These are phyloP conservation scores for Moringa oleifera DNA, from an alignment of 345 rosid species.

Conservation along the genomic window DNA sequence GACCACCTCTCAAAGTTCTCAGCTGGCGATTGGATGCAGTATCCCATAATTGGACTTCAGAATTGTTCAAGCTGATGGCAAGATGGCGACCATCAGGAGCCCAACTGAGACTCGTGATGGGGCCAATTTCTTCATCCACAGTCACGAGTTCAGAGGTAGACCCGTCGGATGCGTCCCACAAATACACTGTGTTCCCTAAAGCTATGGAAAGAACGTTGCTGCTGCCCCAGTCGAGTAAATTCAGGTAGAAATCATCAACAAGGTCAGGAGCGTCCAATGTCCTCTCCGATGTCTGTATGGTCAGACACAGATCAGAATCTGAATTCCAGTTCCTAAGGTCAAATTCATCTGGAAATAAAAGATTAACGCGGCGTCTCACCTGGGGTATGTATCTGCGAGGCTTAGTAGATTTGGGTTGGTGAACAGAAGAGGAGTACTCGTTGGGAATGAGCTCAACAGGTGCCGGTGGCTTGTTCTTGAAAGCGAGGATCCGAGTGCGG, in stretches of 20 bases:
- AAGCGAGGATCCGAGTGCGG: slow-evolving; percentile 61
- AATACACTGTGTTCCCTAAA: slow-evolving; percentile 26
- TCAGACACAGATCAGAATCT: too few relatives aligned
- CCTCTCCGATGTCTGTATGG: slow-evolving; percentile 34
- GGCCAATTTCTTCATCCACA: slow-evolving; percentile 39
- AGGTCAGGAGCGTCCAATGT: slow-evolving; percentile 32
- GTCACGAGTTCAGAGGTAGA: slow-evolving; percentile 48
- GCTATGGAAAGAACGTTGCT: slow-evolving; percentile 31
- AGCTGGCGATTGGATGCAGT: slow-evolving; percentile 32
- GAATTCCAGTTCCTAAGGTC: too few relatives aligned
- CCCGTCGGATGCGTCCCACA: slow-evolving; percentile 44
- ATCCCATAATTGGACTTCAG: slow-evolving; percentile 28
- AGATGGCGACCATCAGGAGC: slow-evolving; percentile 28
- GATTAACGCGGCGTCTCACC: too few relatives aligned
- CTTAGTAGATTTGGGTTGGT: slow-evolving; percentile 24
- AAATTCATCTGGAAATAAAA: too few relatives aligned
- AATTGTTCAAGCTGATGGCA: slow-evolving; percentile 34
- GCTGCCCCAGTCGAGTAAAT: slow-evolving; percentile 34
- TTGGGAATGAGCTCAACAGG: slow-evolving; percentile 15
- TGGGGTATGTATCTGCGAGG: slow-evolving; percentile 9
- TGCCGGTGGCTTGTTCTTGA: slow-evolving; percentile 62
- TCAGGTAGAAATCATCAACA: slow-evolving; percentile 30
- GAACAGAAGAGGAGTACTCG: slow-evolving; percentile 14
- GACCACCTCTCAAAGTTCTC: slow-evolving; percentile 36
- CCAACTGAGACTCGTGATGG: slow-evolving; percentile 32